Evolutionary conservation across 371 early-diverging fungal species (phyloP).

Genomic region (Paraphysoderma sedebokerense): DNA sequence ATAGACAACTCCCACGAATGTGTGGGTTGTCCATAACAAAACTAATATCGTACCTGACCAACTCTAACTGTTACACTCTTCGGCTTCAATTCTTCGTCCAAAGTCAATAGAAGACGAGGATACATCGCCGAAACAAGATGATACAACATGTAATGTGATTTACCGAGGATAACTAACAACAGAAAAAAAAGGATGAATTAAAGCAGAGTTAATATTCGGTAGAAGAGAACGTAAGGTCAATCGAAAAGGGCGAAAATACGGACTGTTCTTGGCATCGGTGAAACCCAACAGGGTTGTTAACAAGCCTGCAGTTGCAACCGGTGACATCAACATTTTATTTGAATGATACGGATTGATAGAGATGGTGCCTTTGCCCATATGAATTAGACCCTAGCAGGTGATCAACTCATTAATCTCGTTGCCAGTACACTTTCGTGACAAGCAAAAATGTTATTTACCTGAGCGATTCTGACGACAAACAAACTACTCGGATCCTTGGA

Average conservation of each 20-base stretch:
- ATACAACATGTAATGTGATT: conserved; percentile 85
- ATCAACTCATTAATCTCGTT: not conserved
- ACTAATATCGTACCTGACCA: conserved; percentile 43
- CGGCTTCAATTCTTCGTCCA: conserved; percentile 66
- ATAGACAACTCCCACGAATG: no score
- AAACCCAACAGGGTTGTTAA: conserved; percentile 75
- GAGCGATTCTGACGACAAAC: conserved; percentile 91
- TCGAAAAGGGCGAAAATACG: conserved; percentile 8
- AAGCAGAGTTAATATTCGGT: not conserved
- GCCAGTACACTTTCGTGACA: not conserved
- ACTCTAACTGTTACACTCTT: conserved; percentile 82
- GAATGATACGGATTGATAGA: conserved; percentile 86
- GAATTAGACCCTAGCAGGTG: conserved; percentile 54
- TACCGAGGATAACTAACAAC: conserved; percentile 52
- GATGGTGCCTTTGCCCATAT: conserved; percentile 97
- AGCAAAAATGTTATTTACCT: conserved; percentile 22
- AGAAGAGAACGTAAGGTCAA: not conserved
- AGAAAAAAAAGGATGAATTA: not conserved
- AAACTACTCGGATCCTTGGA: conserved; percentile 85
- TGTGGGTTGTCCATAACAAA: not conserved
- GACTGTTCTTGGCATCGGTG: conserved; percentile 69
- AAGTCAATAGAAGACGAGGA: conserved; percentile 91
- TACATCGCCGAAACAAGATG: conserved; percentile 85
- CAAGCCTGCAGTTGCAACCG: conserved; percentile 76
- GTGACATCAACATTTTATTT: conserved; percentile 77